phyloP scores from a whole-genome alignment of 805 yeast species.

The Wickerhamiella kazuoi region DNA sequence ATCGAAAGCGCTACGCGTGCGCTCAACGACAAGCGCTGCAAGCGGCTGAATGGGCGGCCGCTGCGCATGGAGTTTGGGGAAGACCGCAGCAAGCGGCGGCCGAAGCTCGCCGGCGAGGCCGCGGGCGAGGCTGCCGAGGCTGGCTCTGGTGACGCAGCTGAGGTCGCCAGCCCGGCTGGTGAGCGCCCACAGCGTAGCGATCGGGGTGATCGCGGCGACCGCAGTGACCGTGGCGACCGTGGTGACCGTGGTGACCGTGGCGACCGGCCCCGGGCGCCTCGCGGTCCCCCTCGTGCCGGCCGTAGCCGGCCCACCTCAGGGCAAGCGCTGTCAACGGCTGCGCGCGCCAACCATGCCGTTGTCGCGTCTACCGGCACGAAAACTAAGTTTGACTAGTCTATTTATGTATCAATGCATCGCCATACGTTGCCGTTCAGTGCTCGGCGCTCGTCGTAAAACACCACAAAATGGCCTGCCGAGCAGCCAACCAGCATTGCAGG shows the following conservation, averaged over 20 bases:
- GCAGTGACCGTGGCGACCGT: no score
- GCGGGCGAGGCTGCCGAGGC: not conserved
- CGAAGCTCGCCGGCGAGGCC: not conserved
- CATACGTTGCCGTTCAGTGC: no score
- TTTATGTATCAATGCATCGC: no score
- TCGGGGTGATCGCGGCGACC: no score
- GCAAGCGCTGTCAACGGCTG: constrained; percentile 73
- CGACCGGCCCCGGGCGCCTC: no score
- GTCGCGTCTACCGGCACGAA: constrained; percentile 86
- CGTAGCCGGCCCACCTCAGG: constrained; percentile 31
- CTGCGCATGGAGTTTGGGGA: constrained; percentile 86
- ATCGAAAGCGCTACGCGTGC: constrained; percentile 74
- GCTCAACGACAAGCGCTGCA: constrained; percentile 49
- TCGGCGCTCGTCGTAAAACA: no score
- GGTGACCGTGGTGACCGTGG: no score
- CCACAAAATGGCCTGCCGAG: no score
- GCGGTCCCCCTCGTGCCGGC: not conserved
- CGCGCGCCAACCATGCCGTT: constrained; percentile 74
- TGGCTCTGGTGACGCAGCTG: not conserved
- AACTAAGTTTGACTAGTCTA: constrained; percentile 36
- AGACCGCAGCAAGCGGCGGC: constrained; percentile 62
- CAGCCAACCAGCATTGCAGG: no score
- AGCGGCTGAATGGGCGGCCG: constrained; percentile 51
- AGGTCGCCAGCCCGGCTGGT: no score
- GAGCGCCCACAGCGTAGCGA: no score